phyloP scores from a whole-genome alignment of 352 stramenopile genomes.

The Achlya hypogyna region DNA sequence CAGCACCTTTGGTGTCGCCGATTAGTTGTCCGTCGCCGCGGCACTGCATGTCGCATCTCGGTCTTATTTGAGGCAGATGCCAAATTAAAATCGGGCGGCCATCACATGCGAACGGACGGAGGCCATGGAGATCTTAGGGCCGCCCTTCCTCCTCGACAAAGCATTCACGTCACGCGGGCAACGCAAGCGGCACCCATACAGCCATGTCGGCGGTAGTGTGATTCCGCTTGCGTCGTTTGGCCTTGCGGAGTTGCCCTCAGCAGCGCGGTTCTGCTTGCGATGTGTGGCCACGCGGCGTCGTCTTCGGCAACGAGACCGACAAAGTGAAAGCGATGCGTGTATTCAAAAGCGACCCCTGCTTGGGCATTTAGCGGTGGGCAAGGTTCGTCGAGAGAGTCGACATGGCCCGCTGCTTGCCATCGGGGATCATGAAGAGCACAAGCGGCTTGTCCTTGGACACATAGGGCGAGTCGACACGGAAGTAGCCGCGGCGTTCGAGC shows the following conservation, averaged over 20 bases:
- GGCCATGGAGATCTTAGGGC: too few species aligned
- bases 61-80: neutral
- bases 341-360: neutral
- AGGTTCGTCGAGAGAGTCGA: slow-evolving; percentile 83
- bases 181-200: too few species aligned
- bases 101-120: neutral
- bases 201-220: too few species aligned
- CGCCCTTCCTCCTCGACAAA: too few species aligned
- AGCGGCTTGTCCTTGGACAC: slow-evolving; percentile 83
- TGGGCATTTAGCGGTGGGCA: slow-evolving; percentile 47
- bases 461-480: slow-evolving; percentile 85
- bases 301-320: neutral
- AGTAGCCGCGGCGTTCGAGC: slow-evolving; percentile 97
- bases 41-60: neutral
- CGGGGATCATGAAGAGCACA: slow-evolving; percentile 97
- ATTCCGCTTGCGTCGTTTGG: too few species aligned
- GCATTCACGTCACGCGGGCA: too few species aligned
- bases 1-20: neutral
- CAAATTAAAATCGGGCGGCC: neutral
- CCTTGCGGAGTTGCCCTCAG: too few species aligned
- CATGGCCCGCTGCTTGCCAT: slow-evolving; percentile 92
- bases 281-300: too few species aligned
- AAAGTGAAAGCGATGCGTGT: neutral
- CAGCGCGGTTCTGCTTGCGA: too few species aligned
- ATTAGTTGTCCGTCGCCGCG: neutral